phyloP scores from a whole-genome alignment of 192 early-diverging fungal species.

The Coemansia javaensis region DNA sequence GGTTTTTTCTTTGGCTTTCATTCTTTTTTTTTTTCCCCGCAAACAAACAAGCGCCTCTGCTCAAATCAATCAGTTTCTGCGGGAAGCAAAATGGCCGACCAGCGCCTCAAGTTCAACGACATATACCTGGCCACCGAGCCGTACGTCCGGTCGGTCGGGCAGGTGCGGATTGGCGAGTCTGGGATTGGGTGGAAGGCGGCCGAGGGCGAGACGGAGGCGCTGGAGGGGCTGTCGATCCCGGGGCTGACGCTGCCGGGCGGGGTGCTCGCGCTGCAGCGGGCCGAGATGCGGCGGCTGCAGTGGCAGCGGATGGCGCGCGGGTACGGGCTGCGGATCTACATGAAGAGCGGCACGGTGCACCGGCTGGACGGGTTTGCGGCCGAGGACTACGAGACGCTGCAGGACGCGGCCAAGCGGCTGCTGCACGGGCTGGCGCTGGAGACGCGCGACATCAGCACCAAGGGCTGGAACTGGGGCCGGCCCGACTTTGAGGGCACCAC shows the following conservation, averaged over 20 bases:
- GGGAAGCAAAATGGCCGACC: slow-evolving; percentile 20
- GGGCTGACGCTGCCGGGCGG: slow-evolving; percentile 22
- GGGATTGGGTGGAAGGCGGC: slow-evolving; percentile 52
- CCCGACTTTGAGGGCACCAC: slow-evolving; percentile 73
- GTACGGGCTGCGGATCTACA: slow-evolving; percentile 72
- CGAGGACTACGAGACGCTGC: slow-evolving; percentile 81
- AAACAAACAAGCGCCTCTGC: neutral
- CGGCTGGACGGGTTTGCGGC: slow-evolving; percentile 86
- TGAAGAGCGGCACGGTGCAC: slow-evolving; percentile 65
- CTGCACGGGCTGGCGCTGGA: slow-evolving; percentile 76
- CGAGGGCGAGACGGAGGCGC: slow-evolving; percentile 37
- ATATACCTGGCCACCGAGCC: slow-evolving; percentile 49
- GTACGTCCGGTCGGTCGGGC: slow-evolving; percentile 33
- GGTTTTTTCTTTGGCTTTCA: neutral
- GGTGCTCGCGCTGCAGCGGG: slow-evolving; percentile 43
- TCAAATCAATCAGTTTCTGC: neutral
- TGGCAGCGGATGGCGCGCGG: slow-evolving; percentile 84
- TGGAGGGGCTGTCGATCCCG: slow-evolving; percentile 27
- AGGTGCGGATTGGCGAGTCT: slow-evolving; percentile 42
- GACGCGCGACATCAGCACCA: slow-evolving; percentile 75
- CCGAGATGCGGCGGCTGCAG: slow-evolving; percentile 67
- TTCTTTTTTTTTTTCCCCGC: slow-evolving; percentile 5
- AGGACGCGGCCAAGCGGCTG: slow-evolving; percentile 60
- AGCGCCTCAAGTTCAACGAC: slow-evolving; percentile 32
- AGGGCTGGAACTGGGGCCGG: slow-evolving; percentile 97